Evolutionary conservation across 129 eudicot species (phyloP).

Genomic region (Mikania micrantha): DNA sequence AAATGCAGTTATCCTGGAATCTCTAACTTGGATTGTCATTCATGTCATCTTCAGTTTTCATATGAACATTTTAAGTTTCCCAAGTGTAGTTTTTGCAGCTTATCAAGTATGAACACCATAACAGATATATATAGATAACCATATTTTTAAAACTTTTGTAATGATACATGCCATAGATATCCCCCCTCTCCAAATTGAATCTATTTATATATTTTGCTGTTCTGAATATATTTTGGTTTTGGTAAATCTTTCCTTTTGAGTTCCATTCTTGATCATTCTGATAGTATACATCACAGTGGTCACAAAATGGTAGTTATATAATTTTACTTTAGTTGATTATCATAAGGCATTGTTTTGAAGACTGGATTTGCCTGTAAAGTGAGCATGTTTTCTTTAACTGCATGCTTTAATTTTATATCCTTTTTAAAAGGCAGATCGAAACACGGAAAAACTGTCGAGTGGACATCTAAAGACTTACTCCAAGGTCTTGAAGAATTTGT

Average conservation of each 20-base stretch:
- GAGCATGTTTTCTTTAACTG: slow-evolving; percentile 19
- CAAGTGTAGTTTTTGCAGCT: background rate
- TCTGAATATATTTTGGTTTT: background rate
- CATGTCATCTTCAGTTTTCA: background rate
- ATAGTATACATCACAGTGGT: background rate
- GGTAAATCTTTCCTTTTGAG: background rate
- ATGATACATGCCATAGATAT: background rate
- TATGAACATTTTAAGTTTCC: background rate
- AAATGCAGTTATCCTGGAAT: background rate
- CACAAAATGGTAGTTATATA: background rate
- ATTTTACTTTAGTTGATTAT: background rate
- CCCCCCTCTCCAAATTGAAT: background rate
- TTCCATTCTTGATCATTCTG: background rate
- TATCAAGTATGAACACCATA: background rate
- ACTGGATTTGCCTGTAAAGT: background rate
- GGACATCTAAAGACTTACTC: slow-evolving; percentile 91
- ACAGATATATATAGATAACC: background rate
- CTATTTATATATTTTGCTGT: background rate
- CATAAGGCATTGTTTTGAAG: background rate
- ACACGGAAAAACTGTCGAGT: slow-evolving; percentile 81
- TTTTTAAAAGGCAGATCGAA: slow-evolving; percentile 99
- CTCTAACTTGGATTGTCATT: background rate
- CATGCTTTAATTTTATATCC: slow-evolving; percentile 43
- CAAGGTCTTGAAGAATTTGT: slow-evolving; percentile 82
- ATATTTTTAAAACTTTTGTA: background rate